These are phyloP conservation scores for Colletotrichum sp. DNA, from an alignment of 2,329 filamentous ascomycete species.

Conservation along the genomic window DNA sequence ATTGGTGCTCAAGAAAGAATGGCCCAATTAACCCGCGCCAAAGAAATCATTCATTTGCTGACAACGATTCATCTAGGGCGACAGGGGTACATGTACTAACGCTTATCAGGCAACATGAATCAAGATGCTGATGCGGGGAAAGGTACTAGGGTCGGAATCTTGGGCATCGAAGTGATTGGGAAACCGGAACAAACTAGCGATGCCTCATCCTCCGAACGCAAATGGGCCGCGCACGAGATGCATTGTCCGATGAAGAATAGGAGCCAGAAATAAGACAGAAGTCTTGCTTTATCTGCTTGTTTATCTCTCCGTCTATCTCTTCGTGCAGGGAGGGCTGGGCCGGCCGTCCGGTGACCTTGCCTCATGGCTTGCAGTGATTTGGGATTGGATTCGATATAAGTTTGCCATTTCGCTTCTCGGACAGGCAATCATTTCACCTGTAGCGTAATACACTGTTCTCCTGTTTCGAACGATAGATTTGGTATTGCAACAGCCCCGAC, in stretches of 20 bases:
- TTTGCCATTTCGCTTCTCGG: not conserved
- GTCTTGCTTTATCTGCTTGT: not conserved
- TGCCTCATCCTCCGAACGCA: not conserved
- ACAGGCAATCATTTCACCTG: rapidly evolving
- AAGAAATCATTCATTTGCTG: not conserved
- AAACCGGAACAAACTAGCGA: not conserved
- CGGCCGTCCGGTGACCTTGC: not conserved
- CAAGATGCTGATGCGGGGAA: not conserved
- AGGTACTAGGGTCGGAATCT: not conserved
- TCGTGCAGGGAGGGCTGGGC: not conserved
- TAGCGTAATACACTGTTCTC: not conserved
- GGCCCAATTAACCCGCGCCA: not conserved
- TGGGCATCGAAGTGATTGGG: not conserved
- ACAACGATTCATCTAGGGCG: not conserved
- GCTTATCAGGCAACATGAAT: not conserved
- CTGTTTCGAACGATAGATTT: not conserved
- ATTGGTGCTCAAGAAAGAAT: not conserved
- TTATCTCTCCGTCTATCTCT: not conserved
- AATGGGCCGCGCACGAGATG: too few relatives aligned
- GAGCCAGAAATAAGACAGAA: not conserved
- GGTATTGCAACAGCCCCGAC: not conserved
- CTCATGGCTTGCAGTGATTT: not conserved
- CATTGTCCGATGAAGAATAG: too few relatives aligned
- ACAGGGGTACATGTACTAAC: not conserved
- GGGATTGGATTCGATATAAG: not conserved